phyloP scores from a whole-genome alignment of 306 rosid species.

The Medicago arabica region DNA sequence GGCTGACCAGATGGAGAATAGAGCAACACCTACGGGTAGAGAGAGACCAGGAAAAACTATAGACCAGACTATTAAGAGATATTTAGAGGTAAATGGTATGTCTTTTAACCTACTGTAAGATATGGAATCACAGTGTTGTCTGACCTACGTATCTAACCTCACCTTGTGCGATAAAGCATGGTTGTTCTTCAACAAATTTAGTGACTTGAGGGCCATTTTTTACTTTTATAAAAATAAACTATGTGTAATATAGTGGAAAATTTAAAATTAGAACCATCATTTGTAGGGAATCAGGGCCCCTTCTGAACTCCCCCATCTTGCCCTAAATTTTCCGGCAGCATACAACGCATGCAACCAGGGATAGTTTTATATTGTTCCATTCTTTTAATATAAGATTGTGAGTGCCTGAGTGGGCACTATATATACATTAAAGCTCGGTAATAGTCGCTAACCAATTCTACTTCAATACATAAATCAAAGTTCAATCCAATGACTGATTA shows the following conservation, averaged over 20 bases:
- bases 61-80: not conserved
- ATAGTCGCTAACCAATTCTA: conserved; percentile 2
- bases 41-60: not conserved
- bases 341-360: conserved; percentile 20
- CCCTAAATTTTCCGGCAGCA: conserved; percentile 18
- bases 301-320: not conserved
- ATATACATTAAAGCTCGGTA: conserved; percentile 19
- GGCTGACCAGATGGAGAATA: conserved; percentile 4
- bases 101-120: not conserved
- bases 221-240: not conserved
- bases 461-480: conserved; percentile 15
- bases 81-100: not conserved
- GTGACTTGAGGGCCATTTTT: not conserved
- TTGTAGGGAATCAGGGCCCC: not conserved
- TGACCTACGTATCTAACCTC: not conserved
- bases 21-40: not conserved
- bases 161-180: not conserved
- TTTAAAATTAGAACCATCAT: conserved; percentile 3
- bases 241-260: not conserved
- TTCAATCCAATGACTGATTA: conserved; percentile 23
- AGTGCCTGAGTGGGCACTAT: conserved; percentile 5
- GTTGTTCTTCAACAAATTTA: not conserved
- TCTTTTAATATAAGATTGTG: conserved; percentile 16
- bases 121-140: not conserved
- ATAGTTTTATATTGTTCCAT: conserved; percentile 10